phyloP scores from a whole-genome alignment of 345 rosid genomes.

The Schrenkiella parvula region DNA sequence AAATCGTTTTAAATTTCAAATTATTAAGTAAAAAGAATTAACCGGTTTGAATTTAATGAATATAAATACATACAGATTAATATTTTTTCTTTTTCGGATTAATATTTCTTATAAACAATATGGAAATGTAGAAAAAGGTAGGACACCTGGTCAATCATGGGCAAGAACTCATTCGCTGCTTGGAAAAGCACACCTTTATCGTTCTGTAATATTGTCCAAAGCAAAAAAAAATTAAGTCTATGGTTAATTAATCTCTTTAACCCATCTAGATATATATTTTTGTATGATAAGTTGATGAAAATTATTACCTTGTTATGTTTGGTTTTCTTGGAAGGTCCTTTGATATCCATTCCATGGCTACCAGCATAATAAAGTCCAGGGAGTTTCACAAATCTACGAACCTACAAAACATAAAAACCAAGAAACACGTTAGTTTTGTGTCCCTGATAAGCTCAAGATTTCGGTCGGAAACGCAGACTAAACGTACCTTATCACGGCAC shows the following conservation, averaged over 20 bases:
- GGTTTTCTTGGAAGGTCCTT: constrained; percentile 59
- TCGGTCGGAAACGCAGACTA: background rate
- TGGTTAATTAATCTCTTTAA: background rate
- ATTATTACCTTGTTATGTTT: constrained; percentile 45
- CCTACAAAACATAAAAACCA: constrained; percentile 9
- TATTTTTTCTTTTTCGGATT: too few relatives aligned
- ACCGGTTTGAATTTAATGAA: too few relatives aligned
- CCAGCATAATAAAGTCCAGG: constrained; percentile 84
- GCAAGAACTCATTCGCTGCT: constrained; percentile 75
- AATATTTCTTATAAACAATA: background rate
- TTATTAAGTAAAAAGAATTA: too few relatives aligned
- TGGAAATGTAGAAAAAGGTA: background rate
- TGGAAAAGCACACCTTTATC: constrained; percentile 55
- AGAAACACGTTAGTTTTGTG: background rate
- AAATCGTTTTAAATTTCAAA: too few relatives aligned
- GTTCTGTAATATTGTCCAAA: constrained; percentile 34
- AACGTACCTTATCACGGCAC: constrained; percentile 76
- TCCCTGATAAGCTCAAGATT: background rate
- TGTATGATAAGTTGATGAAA: too few relatives aligned
- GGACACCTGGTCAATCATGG: constrained; percentile 74
- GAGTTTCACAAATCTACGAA: constrained; percentile 67
- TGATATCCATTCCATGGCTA: constrained; percentile 98
- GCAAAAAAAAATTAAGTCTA: background rate
- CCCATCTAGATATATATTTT: background rate
- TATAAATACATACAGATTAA: too few relatives aligned